phyloP scores from a whole-genome alignment of 768 basidiomycete genomes.

The Boletus rubescentipes region DNA sequence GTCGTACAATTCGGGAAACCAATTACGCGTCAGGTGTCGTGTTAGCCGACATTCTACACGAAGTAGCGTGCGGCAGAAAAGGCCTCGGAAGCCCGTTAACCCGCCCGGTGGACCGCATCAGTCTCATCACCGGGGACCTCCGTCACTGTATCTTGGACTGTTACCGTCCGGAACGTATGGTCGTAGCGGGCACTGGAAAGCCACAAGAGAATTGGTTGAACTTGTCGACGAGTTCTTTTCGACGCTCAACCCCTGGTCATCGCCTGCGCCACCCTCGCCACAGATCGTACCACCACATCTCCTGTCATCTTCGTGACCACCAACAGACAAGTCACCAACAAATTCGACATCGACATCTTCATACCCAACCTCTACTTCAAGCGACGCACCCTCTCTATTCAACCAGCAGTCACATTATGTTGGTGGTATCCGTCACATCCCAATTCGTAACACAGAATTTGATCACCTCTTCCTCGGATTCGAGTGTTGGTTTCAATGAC shows the following conservation, averaged over 20 bases:
- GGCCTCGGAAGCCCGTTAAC: constrained; percentile 87
- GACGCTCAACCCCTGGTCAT: constrained; percentile 45
- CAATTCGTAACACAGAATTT: constrained; percentile 64
- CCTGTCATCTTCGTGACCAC: constrained; percentile 52
- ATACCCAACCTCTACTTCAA: constrained; percentile 37
- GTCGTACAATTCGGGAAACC: constrained; percentile 91
- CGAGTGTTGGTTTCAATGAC: constrained; percentile 88
- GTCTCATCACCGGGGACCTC: constrained; percentile 56
- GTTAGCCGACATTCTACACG: constrained; percentile 88
- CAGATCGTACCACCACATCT: constrained; percentile 51
- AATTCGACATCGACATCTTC: constrained; percentile 77
- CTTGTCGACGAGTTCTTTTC: constrained; percentile 84
- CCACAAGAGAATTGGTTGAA: constrained; percentile 85
- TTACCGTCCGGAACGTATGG: constrained; percentile 94
- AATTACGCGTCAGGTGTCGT: constrained; percentile 88
- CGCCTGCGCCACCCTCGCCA: constrained; percentile 15
- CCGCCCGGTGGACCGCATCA: constrained; percentile 83
- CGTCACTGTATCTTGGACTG: constrained; percentile 68
- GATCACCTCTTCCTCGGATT: constrained; percentile 92
- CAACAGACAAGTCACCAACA: constrained; percentile 64
- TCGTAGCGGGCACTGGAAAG: constrained; percentile 93
- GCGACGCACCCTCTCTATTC: constrained; percentile 10
- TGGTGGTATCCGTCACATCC: constrained; percentile 77
- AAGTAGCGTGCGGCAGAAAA: constrained; percentile 73
- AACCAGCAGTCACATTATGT: constrained; percentile 61